Evolutionary conservation across 2,329 filamentous ascomycete species (phyloP), one percentile per base, ranked within the genome.

Genomic region (Raffaelea arxii): DNA sequence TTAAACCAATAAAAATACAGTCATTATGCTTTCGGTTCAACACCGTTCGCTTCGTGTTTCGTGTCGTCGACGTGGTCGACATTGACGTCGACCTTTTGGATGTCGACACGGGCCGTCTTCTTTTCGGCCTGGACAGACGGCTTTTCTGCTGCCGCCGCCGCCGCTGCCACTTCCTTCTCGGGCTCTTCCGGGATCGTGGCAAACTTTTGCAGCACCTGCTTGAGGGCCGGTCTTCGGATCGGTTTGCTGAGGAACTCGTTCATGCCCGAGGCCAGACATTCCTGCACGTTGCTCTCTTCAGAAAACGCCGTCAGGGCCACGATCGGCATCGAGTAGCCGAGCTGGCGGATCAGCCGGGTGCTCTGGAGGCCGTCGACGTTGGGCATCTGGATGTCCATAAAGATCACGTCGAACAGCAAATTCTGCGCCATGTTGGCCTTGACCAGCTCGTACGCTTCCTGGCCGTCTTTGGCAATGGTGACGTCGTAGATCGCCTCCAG

Each of bases 371-470:
- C 90, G 58, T 95, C 89, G 14, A 96, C 75, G 52, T 92, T 94
- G 4, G 90, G 90, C 90, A 96, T 96, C 65, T 86, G 87, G 7
- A 95, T 84, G 57, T 96, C 90, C 90, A 95, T 96, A 59, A 95
- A 92, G 52, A 96, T 91, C 23, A 96, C 72, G 55, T 94, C 87
- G 59, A 91, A 95, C 3, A 76, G 75, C 46, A 76, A 72, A 44
- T 82, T 75, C 24, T 75, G 75, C 43, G 82, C 78, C 84, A 94
- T 92, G 52, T 81, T 84, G 16, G 80, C 80, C 60, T 88, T 90
- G 53, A 95, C 89, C 24, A 84, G 71, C 51, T 95, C 88, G 49
- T 89, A 86, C 0, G 90, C 90, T 64, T 95, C 86, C 62, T 94
- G 86, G 0, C 84, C 85, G 56, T 88, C 84, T 59, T 87, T 86